These are phyloP conservation scores for Phytophthora aleatoria DNA, from an alignment of 352 stramenopile species.

Conservation along the genomic window DNA sequence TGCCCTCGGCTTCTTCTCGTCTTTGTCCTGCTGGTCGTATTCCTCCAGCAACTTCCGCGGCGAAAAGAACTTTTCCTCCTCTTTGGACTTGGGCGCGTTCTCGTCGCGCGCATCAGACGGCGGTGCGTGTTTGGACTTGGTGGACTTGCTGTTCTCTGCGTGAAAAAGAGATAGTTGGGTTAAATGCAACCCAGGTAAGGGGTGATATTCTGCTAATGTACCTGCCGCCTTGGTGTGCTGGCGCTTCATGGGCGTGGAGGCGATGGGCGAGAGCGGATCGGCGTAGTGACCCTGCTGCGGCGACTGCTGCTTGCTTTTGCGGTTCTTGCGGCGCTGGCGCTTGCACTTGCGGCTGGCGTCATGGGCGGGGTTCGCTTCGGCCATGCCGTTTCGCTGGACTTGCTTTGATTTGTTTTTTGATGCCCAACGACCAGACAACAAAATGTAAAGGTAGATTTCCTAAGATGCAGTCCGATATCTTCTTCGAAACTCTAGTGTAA, in stretches of 20 bases:
- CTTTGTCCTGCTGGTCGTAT: constrained; percentile 42
- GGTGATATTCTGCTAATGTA: constrained; percentile 14
- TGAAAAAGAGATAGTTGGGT: not conserved
- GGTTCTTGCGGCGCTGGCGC: constrained; percentile 38
- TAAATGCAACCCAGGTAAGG: not conserved
- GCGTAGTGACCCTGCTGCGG: constrained; percentile 65
- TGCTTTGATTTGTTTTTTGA: constrained; percentile 9
- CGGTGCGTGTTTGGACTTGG: constrained; percentile 46
- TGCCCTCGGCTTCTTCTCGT: constrained; percentile 20
- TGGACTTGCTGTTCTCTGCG: constrained; percentile 53
- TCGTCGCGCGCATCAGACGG: constrained; percentile 9
- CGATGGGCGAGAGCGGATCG: constrained; percentile 81
- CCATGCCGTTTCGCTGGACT: constrained; percentile 16
- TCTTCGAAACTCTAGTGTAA: not conserved
- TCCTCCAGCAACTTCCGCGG: constrained; percentile 67
- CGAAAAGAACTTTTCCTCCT: constrained; percentile 60
- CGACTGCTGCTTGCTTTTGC: constrained; percentile 27
- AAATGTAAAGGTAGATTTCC: constrained; percentile 1
- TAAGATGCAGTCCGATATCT: not conserved
- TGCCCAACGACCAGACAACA: constrained; percentile 28
- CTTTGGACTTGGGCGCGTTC: constrained; percentile 31
- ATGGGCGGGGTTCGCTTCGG: constrained; percentile 11
- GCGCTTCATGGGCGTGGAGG: constrained; percentile 84
- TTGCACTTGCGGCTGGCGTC: constrained; percentile 39
- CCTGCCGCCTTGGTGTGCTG: constrained; percentile 53